Evolutionary conservation across 306 rosid genomes (phyloP), one percentile per base, ranked within the genome.

Genomic region (Medicago truncatula): DNA sequence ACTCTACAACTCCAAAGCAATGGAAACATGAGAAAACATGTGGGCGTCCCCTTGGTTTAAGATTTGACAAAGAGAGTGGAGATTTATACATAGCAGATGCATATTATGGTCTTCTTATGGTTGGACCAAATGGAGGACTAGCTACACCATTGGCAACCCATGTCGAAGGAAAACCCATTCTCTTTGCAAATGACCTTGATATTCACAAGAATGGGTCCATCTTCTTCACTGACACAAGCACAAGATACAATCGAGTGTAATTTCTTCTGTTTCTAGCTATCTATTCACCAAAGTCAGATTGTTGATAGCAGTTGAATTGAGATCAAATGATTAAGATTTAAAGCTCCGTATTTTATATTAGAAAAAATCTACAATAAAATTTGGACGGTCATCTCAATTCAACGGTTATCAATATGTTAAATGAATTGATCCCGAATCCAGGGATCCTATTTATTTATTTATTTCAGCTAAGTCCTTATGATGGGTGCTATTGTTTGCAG

Each of bases 121-220:
- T 90, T 76, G 97, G 98, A 20, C 90, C 93, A 1, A 74, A 84
- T 67, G 98, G 98, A 2, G 98, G 98, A 13, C 38, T 87, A 2
- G 98, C 97, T 21, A 87, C 85, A 73, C 80, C 95, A 70, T 74
- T 92, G 74, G 76, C 92, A 50, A 92, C 88, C 39, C 97, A 90
- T 43, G 88, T 88, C 4, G 83, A 84, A 0, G 97, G 97, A 43
- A 84, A 85, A 28, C 93, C 93, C 0, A 92, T 95, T 25, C 96
- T 92, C 82, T 95, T 88, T 7, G 97, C 97, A 20, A 95, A 95
- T 79, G 99, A 95, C 64, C 97, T 95, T 77, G 97, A 92, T 58
- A 89, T 92, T 49, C 88, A 95, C 5, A 74, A 13, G 5, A 95
- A 95, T 54, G 99, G 99, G n/a, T 95, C 97, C 76, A 79, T 95